A percentile compares a stretch with the other conserved stretches of the same genome.
These are phyloP conservation scores for Penicillium paradoxum DNA, from an alignment of 495 filamentous ascomycete genomes.

Conservation along the genomic window DNA sequence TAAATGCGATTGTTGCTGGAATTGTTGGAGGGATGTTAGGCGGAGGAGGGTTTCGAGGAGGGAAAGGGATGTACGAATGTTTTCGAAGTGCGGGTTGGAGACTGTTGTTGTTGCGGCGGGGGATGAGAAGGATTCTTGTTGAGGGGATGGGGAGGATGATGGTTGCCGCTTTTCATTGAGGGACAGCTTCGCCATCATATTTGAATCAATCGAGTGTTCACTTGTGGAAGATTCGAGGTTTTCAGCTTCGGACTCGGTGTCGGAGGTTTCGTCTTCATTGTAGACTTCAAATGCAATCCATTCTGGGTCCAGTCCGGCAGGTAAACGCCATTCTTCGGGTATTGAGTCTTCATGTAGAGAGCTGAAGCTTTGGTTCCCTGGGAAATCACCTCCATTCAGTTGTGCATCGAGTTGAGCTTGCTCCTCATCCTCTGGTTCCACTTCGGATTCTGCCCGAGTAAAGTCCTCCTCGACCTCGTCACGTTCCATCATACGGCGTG, in stretches of 20 bases:
- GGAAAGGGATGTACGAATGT: conserved; percentile 79
- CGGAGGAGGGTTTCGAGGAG: conserved; percentile 92
- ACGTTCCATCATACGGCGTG: conserved; percentile 60
- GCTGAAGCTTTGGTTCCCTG: conserved; percentile 15
- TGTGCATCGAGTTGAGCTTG: conserved; percentile 69
- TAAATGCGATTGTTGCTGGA: conserved; percentile 88
- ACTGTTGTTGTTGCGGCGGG: conserved; percentile 33
- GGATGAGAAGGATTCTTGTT: conserved; percentile 32
- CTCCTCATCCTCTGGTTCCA: conserved; percentile 40
- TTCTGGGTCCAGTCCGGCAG: conserved; percentile 79
- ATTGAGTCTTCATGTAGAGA: conserved; percentile 34
- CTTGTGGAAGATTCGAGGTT: conserved; percentile 13
- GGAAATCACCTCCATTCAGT: conserved; percentile 46
- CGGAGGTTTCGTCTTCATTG: conserved; percentile 56
- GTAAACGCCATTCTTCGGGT: conserved; percentile 58
- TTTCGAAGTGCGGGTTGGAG: conserved; percentile 38
- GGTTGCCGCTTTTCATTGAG: conserved; percentile 23
- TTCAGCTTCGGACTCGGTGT: conserved; percentile 55
- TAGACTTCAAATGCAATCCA: conserved; percentile 95
- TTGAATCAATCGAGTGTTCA: conserved; percentile 33
- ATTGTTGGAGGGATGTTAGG: conserved; percentile 90
- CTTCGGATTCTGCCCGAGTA: conserved; percentile 12
- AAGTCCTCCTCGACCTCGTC: conserved; percentile 32
- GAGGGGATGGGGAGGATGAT: conserved; percentile 17
- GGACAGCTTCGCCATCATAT: conserved; percentile 39